phyloP scores from a whole-genome alignment of 352 stramenopile genomes.

The Achlya hypogyna region DNA sequence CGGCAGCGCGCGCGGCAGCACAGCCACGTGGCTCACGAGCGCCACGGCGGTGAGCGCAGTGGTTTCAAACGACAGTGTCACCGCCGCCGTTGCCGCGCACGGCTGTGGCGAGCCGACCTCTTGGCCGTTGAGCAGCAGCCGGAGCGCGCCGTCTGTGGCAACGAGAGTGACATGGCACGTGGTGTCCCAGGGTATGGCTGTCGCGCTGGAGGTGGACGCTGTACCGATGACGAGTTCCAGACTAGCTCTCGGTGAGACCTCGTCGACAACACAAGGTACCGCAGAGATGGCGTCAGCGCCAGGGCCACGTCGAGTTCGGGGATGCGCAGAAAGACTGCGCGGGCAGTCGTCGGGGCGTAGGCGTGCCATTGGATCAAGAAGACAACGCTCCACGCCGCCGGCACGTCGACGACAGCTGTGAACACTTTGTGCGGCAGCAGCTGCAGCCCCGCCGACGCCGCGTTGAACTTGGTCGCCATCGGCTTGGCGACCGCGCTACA shows the following conservation, averaged over 20 bases:
- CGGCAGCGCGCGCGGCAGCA: background rate
- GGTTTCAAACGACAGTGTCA: background rate
- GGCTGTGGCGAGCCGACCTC: background rate
- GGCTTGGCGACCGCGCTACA: slow-evolving; percentile 1
- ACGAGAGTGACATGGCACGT: slow-evolving; percentile 13
- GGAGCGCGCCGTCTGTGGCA: background rate
- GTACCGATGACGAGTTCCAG: background rate
- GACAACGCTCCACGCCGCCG: background rate
- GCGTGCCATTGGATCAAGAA: background rate
- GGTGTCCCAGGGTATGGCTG: background rate
- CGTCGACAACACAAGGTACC: background rate
- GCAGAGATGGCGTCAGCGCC: background rate
- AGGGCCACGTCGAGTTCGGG: background rate
- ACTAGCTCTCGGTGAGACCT: background rate
- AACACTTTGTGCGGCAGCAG: background rate
- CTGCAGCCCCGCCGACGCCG: background rate
- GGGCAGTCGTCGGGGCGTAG: background rate
- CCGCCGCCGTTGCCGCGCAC: background rate
- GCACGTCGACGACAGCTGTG: background rate
- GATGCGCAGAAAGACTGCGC: background rate
- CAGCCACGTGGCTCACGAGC: slow-evolving; percentile 9
- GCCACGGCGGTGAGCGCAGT: background rate
- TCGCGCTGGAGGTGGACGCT: background rate
- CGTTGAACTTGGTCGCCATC: background rate
- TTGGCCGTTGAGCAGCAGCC: background rate